Evolutionary conservation across 495 filamentous ascomycete genomes (phyloP).

Genomic region (Cryomyces antarcticus): DNA sequence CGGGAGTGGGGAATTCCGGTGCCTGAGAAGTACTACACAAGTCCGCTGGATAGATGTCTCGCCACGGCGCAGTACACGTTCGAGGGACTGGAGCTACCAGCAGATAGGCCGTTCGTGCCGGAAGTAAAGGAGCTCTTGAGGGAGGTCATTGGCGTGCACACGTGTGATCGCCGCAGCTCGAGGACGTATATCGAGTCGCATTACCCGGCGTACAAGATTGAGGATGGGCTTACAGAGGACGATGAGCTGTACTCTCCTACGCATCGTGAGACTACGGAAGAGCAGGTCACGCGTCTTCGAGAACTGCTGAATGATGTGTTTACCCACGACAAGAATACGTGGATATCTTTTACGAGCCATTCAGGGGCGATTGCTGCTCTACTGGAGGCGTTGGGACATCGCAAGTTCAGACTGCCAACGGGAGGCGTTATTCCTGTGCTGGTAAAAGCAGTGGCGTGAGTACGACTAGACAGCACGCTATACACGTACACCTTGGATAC

Average conservation of each 20-base stretch:
- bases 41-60: conserved; percentile 47
- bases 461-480: too few species aligned
- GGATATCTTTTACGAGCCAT: conserved; percentile 48
- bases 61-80: conserved; percentile 45
- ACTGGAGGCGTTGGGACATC: conserved; percentile 38
- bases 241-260: conserved; percentile 17
- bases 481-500: too few species aligned
- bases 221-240: conserved; percentile 31
- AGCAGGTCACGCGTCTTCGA: conserved; percentile 33
- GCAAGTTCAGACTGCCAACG: conserved; percentile 36
- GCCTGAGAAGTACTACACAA: conserved; percentile 46
- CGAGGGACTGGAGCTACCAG: conserved; percentile 29
- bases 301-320: conserved; percentile 45
- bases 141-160: conserved; percentile 54
- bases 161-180: conserved; percentile 50
- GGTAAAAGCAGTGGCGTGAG: conserved; percentile 26
- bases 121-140: conserved; percentile 48
- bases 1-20: conserved; percentile 33
- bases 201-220: conserved; percentile 42
- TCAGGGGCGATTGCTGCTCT: conserved; percentile 41
- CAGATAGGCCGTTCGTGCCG: conserved; percentile 31
- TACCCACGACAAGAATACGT: conserved; percentile 32
- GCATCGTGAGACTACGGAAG: conserved; percentile 15
- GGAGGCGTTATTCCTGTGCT: conserved; percentile 53
- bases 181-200: conserved; percentile 32